Conservation (phyloP, 2,329 filamentous ascomycete genomes). For the Penicillium sp. region DNA sequence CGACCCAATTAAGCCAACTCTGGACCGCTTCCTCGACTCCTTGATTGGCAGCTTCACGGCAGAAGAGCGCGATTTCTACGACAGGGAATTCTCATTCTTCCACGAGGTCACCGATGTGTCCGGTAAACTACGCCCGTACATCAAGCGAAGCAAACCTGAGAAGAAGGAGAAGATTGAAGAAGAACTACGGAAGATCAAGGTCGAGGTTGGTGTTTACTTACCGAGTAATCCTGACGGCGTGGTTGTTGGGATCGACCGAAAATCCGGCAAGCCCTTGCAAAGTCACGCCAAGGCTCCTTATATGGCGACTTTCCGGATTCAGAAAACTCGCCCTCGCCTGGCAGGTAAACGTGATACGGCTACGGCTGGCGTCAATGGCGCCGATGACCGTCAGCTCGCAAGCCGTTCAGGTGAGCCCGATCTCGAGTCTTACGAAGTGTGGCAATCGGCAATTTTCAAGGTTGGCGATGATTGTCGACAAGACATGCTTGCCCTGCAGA, state of each 20-base stretch:
- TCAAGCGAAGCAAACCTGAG: conserved; percentile 86
- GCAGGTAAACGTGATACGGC: conserved; percentile 23
- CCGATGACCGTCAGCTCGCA: conserved; percentile 23
- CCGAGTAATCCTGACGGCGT: conserved; percentile 95
- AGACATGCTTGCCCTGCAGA: conserved; percentile 91
- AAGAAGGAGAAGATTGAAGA: conserved; percentile 99
- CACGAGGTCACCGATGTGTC: conserved; percentile 93
- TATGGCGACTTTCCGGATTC: conserved; percentile 97
- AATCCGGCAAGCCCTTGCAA: conserved; percentile 94
- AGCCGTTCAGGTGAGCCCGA: conserved; percentile 19
- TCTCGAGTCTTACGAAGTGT: conserved; percentile 73
- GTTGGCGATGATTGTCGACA: conserved; percentile 98
- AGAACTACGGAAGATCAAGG: conserved; percentile 92
- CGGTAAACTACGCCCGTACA: conserved; percentile 87
- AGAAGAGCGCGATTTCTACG: conserved; percentile 78
- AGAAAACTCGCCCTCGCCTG: conserved; percentile 57
- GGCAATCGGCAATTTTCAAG: conserved; percentile 99
- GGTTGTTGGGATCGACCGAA: conserved; percentile 95
- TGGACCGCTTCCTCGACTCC: conserved; percentile 82
- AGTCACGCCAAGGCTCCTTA: conserved; percentile 97
- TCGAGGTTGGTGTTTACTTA: conserved; percentile 94
- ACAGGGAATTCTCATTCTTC: conserved; percentile 96
- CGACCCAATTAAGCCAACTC: conserved; percentile 84
- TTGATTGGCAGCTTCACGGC: conserved; percentile 76
- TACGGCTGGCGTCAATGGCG: conserved; percentile 21